Evolutionary conservation across 805 yeast species (phyloP).

Genomic region (Ogataea nitratoaversa): DNA sequence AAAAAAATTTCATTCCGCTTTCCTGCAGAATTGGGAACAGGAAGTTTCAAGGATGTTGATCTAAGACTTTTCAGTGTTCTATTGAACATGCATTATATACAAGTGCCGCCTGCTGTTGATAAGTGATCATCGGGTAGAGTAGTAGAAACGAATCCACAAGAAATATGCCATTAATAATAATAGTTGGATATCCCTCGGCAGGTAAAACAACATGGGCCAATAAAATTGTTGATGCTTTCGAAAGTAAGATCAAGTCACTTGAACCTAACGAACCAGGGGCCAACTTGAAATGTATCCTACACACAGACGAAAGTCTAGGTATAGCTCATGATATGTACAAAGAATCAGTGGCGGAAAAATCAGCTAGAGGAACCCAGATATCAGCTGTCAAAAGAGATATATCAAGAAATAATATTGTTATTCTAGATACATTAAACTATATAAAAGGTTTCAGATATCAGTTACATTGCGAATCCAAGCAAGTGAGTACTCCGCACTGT

Average conservation of each 20-base stretch:
- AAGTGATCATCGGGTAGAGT: too few relatives aligned
- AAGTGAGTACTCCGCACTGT: slow-evolving; percentile 74
- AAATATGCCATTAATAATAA: slow-evolving; percentile 80
- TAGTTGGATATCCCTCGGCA: slow-evolving; percentile 81
- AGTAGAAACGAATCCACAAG: too few relatives aligned
- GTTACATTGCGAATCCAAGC: slow-evolving; percentile 88
- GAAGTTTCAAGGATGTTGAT: too few relatives aligned
- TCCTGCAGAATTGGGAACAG: too few relatives aligned
- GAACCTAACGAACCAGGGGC: slow-evolving; percentile 44
- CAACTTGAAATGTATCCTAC: slow-evolving; percentile 58
- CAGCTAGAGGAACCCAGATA: slow-evolving; percentile 78
- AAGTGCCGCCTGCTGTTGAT: too few relatives aligned
- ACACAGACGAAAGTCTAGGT: slow-evolving; percentile 75
- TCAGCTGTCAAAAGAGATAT: slow-evolving; percentile 85
- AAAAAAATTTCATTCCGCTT: too few relatives aligned
- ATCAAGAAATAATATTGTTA: slow-evolving; percentile 64
- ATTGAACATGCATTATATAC: too few relatives aligned
- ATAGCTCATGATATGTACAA: slow-evolving; percentile 63
- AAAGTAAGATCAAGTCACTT: slow-evolving; percentile 39
- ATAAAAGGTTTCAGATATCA: slow-evolving; percentile 96
- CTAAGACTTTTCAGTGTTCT: too few relatives aligned
- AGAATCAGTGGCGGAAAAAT: slow-evolving; percentile 73
- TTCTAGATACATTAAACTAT: slow-evolving; percentile 81
- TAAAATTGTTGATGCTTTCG: slow-evolving; percentile 46
- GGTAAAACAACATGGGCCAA: slow-evolving; percentile 80